phyloP scores from a whole-genome alignment of 1,284 basidiomycete species.

The Singerocomus inundabilis region DNA sequence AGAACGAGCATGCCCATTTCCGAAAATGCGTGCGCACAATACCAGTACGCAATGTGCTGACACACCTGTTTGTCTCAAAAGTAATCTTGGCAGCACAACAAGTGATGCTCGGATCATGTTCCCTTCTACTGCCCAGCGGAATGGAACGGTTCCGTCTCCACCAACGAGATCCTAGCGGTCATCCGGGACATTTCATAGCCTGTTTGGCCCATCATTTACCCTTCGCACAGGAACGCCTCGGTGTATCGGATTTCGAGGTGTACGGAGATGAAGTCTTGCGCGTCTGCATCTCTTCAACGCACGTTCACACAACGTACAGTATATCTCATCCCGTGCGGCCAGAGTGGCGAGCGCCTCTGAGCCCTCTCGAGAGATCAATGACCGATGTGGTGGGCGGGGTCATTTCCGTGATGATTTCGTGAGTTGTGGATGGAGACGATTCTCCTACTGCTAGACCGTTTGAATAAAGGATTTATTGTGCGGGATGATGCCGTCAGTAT shows the following conservation, averaged over 20 bases:
- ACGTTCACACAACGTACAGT: slow-evolving; percentile 26
- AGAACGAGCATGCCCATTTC: slow-evolving; percentile 20
- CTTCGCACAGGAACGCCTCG: slow-evolving; percentile 31
- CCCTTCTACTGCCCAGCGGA: slow-evolving; percentile 8
- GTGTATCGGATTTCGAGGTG: slow-evolving; percentile 26
- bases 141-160: slow-evolving; percentile 14
- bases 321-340: slow-evolving; percentile 7
- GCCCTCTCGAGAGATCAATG: slow-evolving; percentile 18
- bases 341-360: slow-evolving; percentile 14
- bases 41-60: slow-evolving; percentile 2
- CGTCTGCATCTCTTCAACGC: slow-evolving; percentile 26
- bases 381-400: slow-evolving; percentile 20
- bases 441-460: slow-evolving; percentile 9
- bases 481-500: too few species aligned
- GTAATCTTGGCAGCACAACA: slow-evolving; percentile 12
- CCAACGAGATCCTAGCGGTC: slow-evolving; percentile 5
- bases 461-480: slow-evolving; percentile 4
- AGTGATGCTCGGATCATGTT: slow-evolving; percentile 14
- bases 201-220: slow-evolving; percentile 20
- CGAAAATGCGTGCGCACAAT: slow-evolving; percentile 13
- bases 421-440: not conserved
- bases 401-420: slow-evolving; percentile 28
- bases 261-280: slow-evolving; percentile 28
- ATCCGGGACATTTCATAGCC: slow-evolving; percentile 26
- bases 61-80: slow-evolving; percentile 16